These are phyloP conservation scores for Phialemonium atrogriseum DNA, from an alignment of 2,329 filamentous ascomycete genomes.

Conservation along the genomic window DNA sequence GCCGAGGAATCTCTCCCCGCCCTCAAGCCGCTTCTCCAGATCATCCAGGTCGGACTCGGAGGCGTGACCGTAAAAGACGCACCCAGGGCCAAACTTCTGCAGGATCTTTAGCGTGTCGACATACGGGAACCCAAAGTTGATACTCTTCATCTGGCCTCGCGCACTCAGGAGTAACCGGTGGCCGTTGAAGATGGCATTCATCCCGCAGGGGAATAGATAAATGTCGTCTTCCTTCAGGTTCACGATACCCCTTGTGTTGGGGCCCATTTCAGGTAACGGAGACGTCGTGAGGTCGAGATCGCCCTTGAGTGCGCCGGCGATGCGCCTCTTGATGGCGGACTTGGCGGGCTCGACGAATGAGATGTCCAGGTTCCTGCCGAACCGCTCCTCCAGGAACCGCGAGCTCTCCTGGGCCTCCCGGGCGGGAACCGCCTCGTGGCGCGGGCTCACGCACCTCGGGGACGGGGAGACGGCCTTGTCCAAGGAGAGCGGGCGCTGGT, in stretches of 20 bases:
- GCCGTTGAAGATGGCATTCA: constrained; percentile 90
- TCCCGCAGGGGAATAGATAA: constrained; percentile 80
- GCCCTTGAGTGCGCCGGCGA: constrained; percentile 74
- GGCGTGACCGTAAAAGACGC: constrained; percentile 77
- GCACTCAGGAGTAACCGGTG: constrained; percentile 65
- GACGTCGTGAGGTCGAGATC: constrained; percentile 56
- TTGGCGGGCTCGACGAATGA: constrained; percentile 75
- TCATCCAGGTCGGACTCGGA: constrained; percentile 74
- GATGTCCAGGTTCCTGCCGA: constrained; percentile 81
- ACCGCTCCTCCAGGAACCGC: constrained; percentile 86
- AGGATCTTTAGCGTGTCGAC: constrained; percentile 94
- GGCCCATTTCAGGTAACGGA: constrained; percentile 37
- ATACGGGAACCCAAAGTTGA: constrained; percentile 96
- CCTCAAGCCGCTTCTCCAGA: constrained; percentile 61
- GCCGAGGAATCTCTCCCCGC: constrained; percentile 69
- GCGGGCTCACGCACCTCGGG: constrained; percentile 9
- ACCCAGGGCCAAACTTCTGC: constrained; percentile 88
- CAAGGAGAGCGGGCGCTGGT: constrained; percentile 52
- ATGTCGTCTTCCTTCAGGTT: constrained; percentile 79
- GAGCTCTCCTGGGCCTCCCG: constrained; percentile 55
- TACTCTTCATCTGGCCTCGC: constrained; percentile 60
- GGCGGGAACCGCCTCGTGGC: constrained; percentile 6
- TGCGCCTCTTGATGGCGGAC: constrained; percentile 75
- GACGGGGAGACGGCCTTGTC: constrained; percentile 19
- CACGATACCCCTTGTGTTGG: constrained; percentile 46